phyloP scores from a whole-genome alignment of 495 filamentous ascomycete genomes.

The Penicillium nucicola region DNA sequence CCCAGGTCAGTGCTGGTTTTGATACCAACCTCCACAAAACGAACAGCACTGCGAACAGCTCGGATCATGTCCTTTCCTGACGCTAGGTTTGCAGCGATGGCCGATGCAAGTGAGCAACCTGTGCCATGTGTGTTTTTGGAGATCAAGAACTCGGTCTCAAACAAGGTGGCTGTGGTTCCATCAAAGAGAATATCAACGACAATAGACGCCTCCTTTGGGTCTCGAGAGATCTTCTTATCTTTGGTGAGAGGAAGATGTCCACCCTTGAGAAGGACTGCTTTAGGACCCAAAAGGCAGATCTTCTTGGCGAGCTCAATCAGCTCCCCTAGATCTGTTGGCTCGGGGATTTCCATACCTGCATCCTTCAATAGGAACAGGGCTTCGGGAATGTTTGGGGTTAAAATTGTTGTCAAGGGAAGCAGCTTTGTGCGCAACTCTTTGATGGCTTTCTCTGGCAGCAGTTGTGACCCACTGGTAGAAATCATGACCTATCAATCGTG shows the following conservation, averaged over 20 bases:
- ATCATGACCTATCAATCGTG: conserved; percentile 74
- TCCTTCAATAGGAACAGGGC: conserved; percentile 69
- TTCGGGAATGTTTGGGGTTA: conserved; percentile 93
- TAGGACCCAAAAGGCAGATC: conserved; percentile 65
- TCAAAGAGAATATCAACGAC: conserved; percentile 77
- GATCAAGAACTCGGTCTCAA: conserved; percentile 65
- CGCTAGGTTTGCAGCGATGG: conserved; percentile 84
- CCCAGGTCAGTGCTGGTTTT: conserved; percentile 70
- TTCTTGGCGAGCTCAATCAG: conserved; percentile 64
- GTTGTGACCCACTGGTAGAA: conserved; percentile 74
- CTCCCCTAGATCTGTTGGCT: conserved; percentile 55
- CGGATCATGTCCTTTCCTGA: conserved; percentile 56
- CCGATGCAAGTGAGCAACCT: conserved; percentile 90
- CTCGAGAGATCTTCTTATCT: conserved; percentile 50
- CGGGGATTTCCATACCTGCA: conserved; percentile 42
- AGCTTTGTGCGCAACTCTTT: conserved; percentile 59
- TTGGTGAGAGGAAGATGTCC: conserved; percentile 80
- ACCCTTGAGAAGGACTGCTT: conserved; percentile 84
- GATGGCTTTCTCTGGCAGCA: conserved; percentile 71
- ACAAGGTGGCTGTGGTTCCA: conserved; percentile 47
- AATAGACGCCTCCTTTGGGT: conserved; percentile 54
- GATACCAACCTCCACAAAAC: conserved; percentile 84
- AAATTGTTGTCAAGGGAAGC: conserved; percentile 71
- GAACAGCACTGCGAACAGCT: conserved; percentile 68
- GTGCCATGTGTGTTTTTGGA: conserved; percentile 91